These are phyloP conservation scores for Dactylis glomerata DNA, from an alignment of 176 grass and related monocot species.

Conservation along the genomic window DNA sequence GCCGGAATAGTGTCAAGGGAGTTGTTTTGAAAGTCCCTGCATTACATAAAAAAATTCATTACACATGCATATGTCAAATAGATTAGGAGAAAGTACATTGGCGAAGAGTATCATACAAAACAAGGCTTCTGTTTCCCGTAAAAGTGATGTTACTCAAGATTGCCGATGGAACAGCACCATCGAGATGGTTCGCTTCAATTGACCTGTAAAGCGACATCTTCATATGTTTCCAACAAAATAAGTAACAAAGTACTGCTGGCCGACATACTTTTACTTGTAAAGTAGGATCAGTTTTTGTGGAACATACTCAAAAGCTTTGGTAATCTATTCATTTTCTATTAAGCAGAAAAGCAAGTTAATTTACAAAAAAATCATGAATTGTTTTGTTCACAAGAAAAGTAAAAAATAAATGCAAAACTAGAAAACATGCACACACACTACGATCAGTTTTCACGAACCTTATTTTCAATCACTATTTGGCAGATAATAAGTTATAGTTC, in stretches of 20 bases:
- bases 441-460: background rate
- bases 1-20: slow-evolving; percentile 54
- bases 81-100: slow-evolving; percentile 12
- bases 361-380: background rate
- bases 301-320: background rate
- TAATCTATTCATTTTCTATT: background rate
- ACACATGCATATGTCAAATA: slow-evolving; percentile 25
- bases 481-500: slow-evolving; percentile 1
- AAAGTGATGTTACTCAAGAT: slow-evolving; percentile 75
- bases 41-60: slow-evolving; percentile 28
- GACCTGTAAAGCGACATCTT: slow-evolving; percentile 55
- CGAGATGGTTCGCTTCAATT: slow-evolving; percentile 44
- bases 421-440: background rate
- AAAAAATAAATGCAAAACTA: background rate
- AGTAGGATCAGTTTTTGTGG: background rate
- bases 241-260: slow-evolving; percentile 7
- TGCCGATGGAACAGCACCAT: slow-evolving; percentile 49
- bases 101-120: slow-evolving; percentile 64
- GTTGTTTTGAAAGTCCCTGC: slow-evolving; percentile 90
- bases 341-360: background rate
- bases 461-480: background rate
- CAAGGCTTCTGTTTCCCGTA: slow-evolving; percentile 54
- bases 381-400: too few relatives aligned
- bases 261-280: slow-evolving; percentile 22
- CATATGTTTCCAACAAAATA: slow-evolving; percentile 12